Percentiles rank a stretch among this genome's conserved stretches.
Evolutionary conservation across 1,284 basidiomycete genomes (phyloP).

Genomic region (Heterobasidion parviporum): DNA sequence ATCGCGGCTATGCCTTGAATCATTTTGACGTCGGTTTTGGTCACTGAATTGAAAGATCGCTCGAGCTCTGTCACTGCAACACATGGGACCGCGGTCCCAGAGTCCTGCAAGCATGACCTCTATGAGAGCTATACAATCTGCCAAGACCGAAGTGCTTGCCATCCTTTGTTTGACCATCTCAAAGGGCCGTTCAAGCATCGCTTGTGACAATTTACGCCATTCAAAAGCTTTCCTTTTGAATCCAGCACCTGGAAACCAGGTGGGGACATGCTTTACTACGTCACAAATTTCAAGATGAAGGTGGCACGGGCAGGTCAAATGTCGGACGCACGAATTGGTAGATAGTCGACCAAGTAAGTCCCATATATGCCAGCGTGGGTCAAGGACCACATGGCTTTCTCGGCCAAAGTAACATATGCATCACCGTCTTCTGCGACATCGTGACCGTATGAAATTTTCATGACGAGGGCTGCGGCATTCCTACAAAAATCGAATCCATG

Average conservation of each 20-base stretch:
- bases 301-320: background rate
- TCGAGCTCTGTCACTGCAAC: background rate
- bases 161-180: background rate
- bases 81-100: background rate
- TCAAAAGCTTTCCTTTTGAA: background rate
- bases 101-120: background rate
- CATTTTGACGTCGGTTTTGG: background rate
- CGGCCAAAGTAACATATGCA: slow-evolving; percentile 34
- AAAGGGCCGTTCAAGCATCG: background rate
- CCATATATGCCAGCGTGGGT: slow-evolving; percentile 17
- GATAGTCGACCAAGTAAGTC: slow-evolving; percentile 21
- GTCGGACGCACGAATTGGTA: slow-evolving; percentile 16
- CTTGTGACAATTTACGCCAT: background rate
- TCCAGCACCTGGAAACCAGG: slow-evolving; percentile 10
- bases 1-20: background rate
- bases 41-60: background rate
- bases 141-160: background rate
- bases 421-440: slow-evolving; percentile 28
- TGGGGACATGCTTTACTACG: background rate
- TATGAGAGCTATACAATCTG: background rate
- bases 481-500: slow-evolving; percentile 4
- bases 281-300: background rate
- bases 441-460: slow-evolving; percentile 19
- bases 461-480: slow-evolving; percentile 14
- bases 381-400: slow-evolving; percentile 17